Percentiles rank a stretch among this genome's conserved stretches.
Conservation (phyloP, 2,329 filamentous ascomycete species). For the Emmonsia crescens region DNA sequence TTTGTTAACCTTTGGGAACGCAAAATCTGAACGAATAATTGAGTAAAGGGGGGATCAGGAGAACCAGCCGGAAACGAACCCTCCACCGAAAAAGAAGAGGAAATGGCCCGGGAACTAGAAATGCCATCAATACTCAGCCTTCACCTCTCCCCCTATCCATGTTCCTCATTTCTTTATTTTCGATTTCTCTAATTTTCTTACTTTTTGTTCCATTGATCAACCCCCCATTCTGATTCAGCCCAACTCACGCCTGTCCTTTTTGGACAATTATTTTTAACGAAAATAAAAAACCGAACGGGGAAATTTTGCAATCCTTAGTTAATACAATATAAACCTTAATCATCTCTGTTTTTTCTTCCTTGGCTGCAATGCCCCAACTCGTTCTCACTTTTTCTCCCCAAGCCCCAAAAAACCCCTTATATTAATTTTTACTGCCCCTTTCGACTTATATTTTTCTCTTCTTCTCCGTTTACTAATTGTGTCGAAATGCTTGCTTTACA, state of each 20-base stretch:
- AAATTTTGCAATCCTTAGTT: neutral
- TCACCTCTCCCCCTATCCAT: too few species aligned
- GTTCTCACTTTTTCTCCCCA: neutral
- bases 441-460: neutral
- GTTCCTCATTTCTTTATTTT: neutral
- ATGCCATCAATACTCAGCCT: neutral
- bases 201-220: constrained; percentile 1
- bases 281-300: neutral
- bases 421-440: neutral
- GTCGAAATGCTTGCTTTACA: neutral
- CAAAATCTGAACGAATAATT: neutral
- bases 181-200: constrained; percentile 1
- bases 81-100: neutral
- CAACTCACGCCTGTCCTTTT: constrained; percentile 10
- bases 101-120: neutral
- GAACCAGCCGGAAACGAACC: neutral
- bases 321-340: neutral
- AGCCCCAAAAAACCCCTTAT: neutral
- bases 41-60: neutral
- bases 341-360: neutral
- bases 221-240: constrained; percentile 6
- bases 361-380: neutral
- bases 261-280: neutral
- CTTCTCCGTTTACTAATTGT: neutral
- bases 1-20: neutral